Evolutionary conservation across 805 yeast species (phyloP).

Genomic region (Isabelozyma pseudorhagii): DNA sequence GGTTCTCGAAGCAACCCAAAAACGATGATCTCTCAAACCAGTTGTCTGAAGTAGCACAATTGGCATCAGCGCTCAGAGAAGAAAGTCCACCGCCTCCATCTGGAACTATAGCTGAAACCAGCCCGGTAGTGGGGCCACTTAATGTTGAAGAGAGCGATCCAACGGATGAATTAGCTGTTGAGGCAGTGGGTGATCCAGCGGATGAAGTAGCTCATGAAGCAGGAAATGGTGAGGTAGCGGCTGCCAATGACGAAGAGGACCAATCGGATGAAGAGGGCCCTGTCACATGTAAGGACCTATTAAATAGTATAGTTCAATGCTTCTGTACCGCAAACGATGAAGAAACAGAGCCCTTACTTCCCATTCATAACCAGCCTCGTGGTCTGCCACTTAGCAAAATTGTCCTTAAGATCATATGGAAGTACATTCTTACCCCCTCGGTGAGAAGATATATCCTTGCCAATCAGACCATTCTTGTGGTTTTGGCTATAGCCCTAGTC

Average conservation of each 20-base stretch:
- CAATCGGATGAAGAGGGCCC: neutral
- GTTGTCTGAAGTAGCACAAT: conserved; percentile 21
- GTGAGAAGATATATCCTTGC: conserved; percentile 8
- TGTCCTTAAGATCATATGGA: conserved; percentile 10
- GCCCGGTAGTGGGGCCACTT: neutral
- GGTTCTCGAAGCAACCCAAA: neutral
- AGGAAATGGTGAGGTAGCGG: too few species aligned
- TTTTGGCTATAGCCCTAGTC: conserved; percentile 4
- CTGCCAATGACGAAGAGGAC: too few species aligned
- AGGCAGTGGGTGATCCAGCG: too few species aligned
- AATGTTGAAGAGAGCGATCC: neutral
- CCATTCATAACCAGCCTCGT: conserved; percentile 9
- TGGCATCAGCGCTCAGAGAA: conserved; percentile 15
- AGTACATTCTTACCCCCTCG: conserved; percentile 10
- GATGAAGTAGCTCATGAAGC: too few species aligned
- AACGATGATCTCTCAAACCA: conserved; percentile 7
- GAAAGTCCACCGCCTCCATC: neutral
- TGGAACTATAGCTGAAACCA: neutral
- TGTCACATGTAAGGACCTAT: conserved; percentile 41
- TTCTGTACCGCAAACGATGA: neutral
- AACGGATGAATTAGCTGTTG: too few species aligned
- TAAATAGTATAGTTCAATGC: neutral
- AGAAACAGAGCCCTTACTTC: conserved; percentile 15
- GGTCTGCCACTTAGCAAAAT: conserved; percentile 5
- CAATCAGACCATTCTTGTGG: conserved; percentile 1